Conservation (phyloP, 371 early-diverging fungal species). For the Batkoa obscura region DNA sequence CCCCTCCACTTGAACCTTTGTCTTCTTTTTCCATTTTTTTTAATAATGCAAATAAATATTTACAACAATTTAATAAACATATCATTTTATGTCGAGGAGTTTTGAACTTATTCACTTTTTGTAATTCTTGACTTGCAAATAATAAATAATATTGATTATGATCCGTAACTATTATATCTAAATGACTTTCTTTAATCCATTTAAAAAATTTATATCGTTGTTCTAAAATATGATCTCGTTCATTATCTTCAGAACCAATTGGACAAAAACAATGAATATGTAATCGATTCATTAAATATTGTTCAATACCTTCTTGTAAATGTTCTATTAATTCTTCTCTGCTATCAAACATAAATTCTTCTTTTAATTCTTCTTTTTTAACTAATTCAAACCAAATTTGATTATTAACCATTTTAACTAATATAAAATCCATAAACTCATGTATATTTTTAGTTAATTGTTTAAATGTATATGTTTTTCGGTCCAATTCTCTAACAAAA, state of each 20-base stretch:
- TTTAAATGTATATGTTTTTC: conserved; percentile 50
- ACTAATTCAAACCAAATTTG: conserved; percentile 16
- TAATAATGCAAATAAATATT: conserved; percentile 47
- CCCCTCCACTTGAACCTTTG: conserved; percentile 36
- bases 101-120: conserved; percentile 66
- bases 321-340: conserved; percentile 54
- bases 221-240: conserved; percentile 53
- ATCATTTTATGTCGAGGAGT: conserved; percentile 76
- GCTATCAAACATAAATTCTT: conserved; percentile 28
- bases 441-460: conserved; percentile 61
- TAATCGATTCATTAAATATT: conserved; percentile 63
- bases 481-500: conserved; percentile 47
- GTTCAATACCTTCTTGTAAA: conserved; percentile 70
- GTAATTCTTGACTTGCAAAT: conserved; percentile 52
- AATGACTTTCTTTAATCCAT: conserved; percentile 56
- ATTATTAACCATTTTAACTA: neutral
- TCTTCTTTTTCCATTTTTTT: conserved; percentile 8
- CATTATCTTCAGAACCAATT: conserved; percentile 52
- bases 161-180: conserved; percentile 43
- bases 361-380: conserved; percentile 32
- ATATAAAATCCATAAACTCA: conserved; percentile 23
- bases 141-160: conserved; percentile 45
- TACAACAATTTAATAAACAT: conserved; percentile 73
- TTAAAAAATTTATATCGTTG: conserved; percentile 58
- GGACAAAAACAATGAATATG: conserved; percentile 46